Base-by-base conservation (phyloP, 306 rosid genomes). In the Acacia acuminata region DNA sequence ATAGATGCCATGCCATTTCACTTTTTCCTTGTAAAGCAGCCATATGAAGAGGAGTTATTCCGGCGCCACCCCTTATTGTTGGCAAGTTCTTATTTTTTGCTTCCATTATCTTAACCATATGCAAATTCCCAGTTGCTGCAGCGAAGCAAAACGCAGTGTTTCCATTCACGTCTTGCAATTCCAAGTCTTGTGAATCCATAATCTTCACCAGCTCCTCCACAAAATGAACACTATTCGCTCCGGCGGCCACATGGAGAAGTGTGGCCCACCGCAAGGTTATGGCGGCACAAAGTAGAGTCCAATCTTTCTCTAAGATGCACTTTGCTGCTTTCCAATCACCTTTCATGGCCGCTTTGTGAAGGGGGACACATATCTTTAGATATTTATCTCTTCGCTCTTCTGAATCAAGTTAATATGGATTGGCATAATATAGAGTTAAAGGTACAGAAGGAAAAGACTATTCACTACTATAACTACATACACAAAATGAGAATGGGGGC, bases 61-160 rank as follows among this genome's bases (percentile, higher is more conserved):
- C 76, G 20, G 48, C 30, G 3, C 63, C 79, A 4, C 85, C 86
- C 6, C 82, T 61, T 0, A 83, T 71, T 25, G 3, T 1, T 14
- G 20, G 82, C 30, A 83, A 72, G 9, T 8, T 10, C 0, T 1
- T 6, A 36, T 83, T 83, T 4, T 38, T 83, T 2, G 8, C 4
- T 19, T 8, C 4, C 86, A 83, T 83, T 0, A 34, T 71, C 14
- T 64, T 5, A 2, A 69, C 60, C 40, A 78, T 50, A 13, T 15
- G 8, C 0, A 73, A 22, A 42, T 78, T 77, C 1, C 86, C 75
- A 11, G 66, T 60, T 0, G 69, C 82, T 4, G 82, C 86, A 50
- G 76, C 86, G 3, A 83, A 38, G 67, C 79, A 83, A 30, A 83
- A 78, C 25, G 86, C 82, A 5, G 82, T 83, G 86, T 83, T 83